These are phyloP conservation scores for Diplodia corticola DNA, from an alignment of 2,329 filamentous ascomycete genomes.

Conservation along the genomic window DNA sequence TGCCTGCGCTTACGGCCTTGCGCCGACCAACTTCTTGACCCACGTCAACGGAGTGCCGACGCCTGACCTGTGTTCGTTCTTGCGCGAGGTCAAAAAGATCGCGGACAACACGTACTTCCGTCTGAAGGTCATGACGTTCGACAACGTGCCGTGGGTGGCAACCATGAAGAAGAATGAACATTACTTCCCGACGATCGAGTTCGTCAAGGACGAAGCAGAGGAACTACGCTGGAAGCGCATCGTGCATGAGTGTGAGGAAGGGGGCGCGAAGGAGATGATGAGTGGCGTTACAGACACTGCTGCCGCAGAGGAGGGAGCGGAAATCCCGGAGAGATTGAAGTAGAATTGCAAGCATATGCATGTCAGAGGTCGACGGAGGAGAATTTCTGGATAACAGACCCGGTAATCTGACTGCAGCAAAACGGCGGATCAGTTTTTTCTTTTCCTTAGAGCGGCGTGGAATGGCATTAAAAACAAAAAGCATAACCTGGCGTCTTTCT, in stretches of 20 bases:
- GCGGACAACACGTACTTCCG: constrained; percentile 98
- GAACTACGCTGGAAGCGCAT: constrained; percentile 59
- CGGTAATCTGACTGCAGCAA: neutral
- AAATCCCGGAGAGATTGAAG: constrained; percentile 13
- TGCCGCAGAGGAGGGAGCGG: neutral
- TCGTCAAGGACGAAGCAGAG: constrained; percentile 56
- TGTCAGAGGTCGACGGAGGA: neutral
- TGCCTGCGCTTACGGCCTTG: constrained; percentile 85
- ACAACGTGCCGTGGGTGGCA: constrained; percentile 98
- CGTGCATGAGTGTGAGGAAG: constrained; percentile 53
- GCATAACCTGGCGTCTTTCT: constrained; percentile 18
- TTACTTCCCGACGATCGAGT: constrained; percentile 74
- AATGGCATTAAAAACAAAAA: constrained; percentile 17
- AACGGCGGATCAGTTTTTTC: neutral
- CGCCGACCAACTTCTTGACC: constrained; percentile 96
- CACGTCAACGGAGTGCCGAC: constrained; percentile 90
- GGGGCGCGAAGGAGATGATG: constrained; percentile 34
- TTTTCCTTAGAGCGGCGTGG: neutral
- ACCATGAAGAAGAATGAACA: constrained; percentile 99
- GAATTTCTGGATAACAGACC: neutral
- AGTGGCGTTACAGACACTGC: constrained; percentile 31
- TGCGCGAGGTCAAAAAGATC: constrained; percentile 80
- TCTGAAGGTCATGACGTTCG: constrained; percentile 94
- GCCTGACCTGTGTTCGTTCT: constrained; percentile 76
- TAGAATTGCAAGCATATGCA: neutral